Evolutionary conservation across 768 basidiomycete genomes (phyloP).

Genomic region (Trametes cubensis): DNA sequence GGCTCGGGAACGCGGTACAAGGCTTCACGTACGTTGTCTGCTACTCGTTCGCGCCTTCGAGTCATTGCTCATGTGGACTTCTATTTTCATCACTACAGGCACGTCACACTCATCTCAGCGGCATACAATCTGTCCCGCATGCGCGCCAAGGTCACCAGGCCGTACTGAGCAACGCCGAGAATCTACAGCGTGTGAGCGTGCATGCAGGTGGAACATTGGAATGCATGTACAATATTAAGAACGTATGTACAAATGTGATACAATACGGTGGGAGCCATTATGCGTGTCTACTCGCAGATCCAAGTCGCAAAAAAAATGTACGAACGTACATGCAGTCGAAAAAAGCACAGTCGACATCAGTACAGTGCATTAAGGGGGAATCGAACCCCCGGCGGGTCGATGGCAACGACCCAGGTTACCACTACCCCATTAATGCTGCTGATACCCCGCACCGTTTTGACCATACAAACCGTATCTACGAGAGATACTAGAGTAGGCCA

Average conservation of each 20-base stretch:
- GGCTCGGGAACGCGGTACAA: constrained; percentile 86
- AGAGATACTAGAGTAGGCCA: no score
- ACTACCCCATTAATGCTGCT: constrained; percentile 41
- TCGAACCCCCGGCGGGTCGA: constrained; percentile 88
- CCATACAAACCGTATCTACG: no score
- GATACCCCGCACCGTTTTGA: no score
- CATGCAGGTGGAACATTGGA: no score
- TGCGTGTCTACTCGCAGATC: no score
- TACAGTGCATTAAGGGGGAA: constrained; percentile 76
- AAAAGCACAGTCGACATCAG: no score
- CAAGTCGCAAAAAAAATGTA: no score
- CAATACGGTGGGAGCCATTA: no score
- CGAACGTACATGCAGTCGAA: no score
- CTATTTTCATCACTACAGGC: constrained; percentile 44
- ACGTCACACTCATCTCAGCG: constrained; percentile 83
- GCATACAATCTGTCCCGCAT: constrained; percentile 84
- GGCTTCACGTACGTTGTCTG: constrained; percentile 72
- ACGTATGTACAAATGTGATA: no score
- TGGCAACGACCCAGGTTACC: constrained; percentile 42
- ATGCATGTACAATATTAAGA: no score
- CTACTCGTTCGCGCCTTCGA: neutral
- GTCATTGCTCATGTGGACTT: neutral
- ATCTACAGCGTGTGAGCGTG: no score
- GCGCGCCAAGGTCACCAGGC: constrained; percentile 21
- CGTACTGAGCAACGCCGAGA: neutral